A percentile compares a stretch with the other conserved stretches of the same genome.
These are phyloP conservation scores for Leavenworthia alabamica DNA, from an alignment of 345 rosid genomes.

Conservation along the genomic window DNA sequence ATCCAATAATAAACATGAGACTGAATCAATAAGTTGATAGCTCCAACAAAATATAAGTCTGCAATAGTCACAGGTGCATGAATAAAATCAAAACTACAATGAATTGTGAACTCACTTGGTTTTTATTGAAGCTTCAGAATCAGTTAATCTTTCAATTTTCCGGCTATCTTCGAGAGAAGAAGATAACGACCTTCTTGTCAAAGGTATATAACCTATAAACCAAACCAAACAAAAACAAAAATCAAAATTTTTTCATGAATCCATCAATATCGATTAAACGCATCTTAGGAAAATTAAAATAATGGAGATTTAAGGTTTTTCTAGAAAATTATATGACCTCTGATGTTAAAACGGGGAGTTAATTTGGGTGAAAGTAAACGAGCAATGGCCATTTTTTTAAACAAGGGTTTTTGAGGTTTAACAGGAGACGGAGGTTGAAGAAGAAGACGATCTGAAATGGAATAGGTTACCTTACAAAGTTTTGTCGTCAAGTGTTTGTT, in stretches of 20 bases:
- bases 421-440: not conserved
- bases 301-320: not conserved
- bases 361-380: slow-evolving; percentile 29
- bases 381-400: slow-evolving; percentile 23
- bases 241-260: too few relatives aligned
- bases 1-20: not conserved
- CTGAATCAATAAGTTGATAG: not conserved
- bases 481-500: too few relatives aligned
- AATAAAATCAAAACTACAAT: not conserved
- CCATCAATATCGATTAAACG: too few relatives aligned
- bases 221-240: too few relatives aligned
- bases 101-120: slow-evolving; percentile 11
- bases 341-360: slow-evolving; percentile 5
- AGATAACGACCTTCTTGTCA: slow-evolving; percentile 25
- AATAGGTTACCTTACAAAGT: not conserved
- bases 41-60: not conserved
- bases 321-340: slow-evolving; percentile 22
- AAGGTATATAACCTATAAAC: slow-evolving; percentile 21
- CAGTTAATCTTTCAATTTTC: not conserved
- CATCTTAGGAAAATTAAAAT: not conserved
- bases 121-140: not conserved
- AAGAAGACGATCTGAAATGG: too few relatives aligned
- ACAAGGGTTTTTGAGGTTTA: slow-evolving; percentile 1
- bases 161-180: slow-evolving; percentile 11
- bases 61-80: not conserved